Conservation (phyloP, 768 basidiomycete species). For the Leucosporidium yakuticum region DNA sequence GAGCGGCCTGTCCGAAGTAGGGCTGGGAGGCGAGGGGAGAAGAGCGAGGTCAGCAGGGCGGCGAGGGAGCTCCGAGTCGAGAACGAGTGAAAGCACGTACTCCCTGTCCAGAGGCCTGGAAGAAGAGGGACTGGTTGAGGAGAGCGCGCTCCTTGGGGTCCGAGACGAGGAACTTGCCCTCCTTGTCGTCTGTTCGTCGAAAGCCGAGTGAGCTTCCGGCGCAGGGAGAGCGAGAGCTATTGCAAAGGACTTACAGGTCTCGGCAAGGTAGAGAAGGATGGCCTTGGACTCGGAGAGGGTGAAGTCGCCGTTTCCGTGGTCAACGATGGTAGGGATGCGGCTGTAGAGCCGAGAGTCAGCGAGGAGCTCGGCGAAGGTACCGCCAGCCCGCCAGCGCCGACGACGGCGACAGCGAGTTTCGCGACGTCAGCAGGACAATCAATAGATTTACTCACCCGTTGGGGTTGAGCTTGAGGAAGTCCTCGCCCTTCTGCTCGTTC, state of each 20-base stretch:
- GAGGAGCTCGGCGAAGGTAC: not conserved
- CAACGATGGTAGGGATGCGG: slow-evolving; percentile 34
- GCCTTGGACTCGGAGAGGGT: slow-evolving; percentile 34
- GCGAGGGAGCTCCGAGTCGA: not conserved
- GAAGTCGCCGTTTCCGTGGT: slow-evolving; percentile 33
- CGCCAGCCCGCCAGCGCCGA: not conserved
- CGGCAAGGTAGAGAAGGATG: slow-evolving; percentile 31
- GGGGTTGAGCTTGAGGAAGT: slow-evolving; percentile 21
- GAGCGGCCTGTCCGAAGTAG: slow-evolving; percentile 31
- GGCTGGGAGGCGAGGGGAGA: slow-evolving; percentile 12
- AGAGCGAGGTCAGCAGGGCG: no score
- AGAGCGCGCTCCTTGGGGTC: slow-evolving; percentile 23
- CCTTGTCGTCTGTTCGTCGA: slow-evolving; percentile 25
- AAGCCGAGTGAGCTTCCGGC: not conserved
- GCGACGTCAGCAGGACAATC: not conserved
- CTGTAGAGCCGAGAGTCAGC: slow-evolving; percentile 16
- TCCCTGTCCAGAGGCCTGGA: slow-evolving; percentile 26
- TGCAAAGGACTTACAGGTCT: slow-evolving; percentile 12
- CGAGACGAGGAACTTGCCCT: slow-evolving; percentile 28
- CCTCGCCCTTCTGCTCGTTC: slow-evolving; percentile 25
- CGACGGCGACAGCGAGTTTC: no score
- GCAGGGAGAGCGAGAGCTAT: not conserved
- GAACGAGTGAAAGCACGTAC: not conserved
- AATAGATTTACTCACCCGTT: not conserved
- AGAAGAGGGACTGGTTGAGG: slow-evolving; percentile 34